Base-by-base conservation (phyloP, 768 basidiomycete genomes). In the Phylloporus sp. region DNA sequence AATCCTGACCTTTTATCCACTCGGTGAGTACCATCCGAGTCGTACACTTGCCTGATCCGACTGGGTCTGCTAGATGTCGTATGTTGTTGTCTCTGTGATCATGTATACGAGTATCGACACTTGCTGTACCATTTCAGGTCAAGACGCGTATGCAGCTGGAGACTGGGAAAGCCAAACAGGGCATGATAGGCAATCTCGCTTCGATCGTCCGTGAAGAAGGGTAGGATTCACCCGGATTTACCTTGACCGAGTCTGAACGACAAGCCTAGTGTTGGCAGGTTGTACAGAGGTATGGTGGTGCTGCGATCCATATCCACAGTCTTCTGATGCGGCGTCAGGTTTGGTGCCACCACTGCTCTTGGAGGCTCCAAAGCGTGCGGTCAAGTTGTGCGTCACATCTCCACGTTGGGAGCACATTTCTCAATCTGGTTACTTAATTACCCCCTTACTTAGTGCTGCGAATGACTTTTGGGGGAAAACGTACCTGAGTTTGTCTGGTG, bases 91-190 rank as follows among this genome's bases (percentile, higher is more conserved):
- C 24, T 31, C 27, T 26, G 26, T 13, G 7, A 22, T 9, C 6
- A 5, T 52, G 11, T 12, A 7, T 44, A 50, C 27, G 24, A 43
- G 39, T 38, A 47, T 41, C 46, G 32, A 48, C 38, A 39, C 7
- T 24, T 36, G 52, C 45, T 56, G 22, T 36, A 50, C 54, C 16
- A 52, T 56, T 39, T 39, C 64, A 93, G 90, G 93, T 97, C 66
- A 97, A 99, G 75, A 99, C 97, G 20, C 90, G 97, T 24, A 95
- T 97, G 85, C 97, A 99, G 68, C 78, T 99, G n/a, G 88, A 90
- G 67, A 89, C 85, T 5, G 91, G 91, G 4, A 91, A 88, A 71
- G 72, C 77, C 31, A 70, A 80, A 40, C 76, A 81, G 51, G 90
- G 94, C 6, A 80, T 98, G 61, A 76, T 97, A 22, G 88, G 91